Evolutionary conservation across 345 rosid genomes (phyloP).

Genomic region (Murraya paniculata): DNA sequence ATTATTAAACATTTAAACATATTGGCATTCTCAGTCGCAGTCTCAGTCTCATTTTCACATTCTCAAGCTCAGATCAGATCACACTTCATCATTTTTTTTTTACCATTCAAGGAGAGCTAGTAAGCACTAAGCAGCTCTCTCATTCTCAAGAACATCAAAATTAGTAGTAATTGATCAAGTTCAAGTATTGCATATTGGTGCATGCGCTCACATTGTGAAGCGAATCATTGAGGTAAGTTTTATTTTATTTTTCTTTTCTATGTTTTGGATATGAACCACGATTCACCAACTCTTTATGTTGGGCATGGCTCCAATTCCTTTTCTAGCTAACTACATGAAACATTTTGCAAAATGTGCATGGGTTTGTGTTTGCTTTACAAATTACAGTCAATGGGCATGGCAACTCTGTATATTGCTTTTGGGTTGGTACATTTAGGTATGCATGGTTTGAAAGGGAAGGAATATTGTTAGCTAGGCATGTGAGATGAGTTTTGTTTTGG

Average conservation of each 20-base stretch:
- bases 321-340: not conserved
- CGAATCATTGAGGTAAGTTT: not conserved
- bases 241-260: not conserved
- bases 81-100: not conserved
- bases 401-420: not conserved
- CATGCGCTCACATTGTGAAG: not conserved
- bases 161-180: no score
- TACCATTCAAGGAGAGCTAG: not conserved
- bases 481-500: not conserved
- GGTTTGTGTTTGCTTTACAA: not conserved
- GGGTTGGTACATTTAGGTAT: slow-evolving; percentile 3
- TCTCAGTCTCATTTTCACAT: not conserved
- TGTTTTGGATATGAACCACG: not conserved
- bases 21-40: not conserved
- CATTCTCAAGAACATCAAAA: not conserved
- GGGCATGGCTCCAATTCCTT: not conserved
- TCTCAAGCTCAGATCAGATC: slow-evolving; percentile 14
- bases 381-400: not conserved
- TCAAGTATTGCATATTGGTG: not conserved
- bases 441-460: slow-evolving; percentile 15
- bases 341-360: not conserved
- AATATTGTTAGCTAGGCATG: not conserved
- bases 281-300: not conserved
- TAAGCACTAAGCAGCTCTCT: not conserved
- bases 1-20: no score